Conservation (phyloP, 371 early-diverging fungal species). For the Mucor lusitanicus region DNA sequence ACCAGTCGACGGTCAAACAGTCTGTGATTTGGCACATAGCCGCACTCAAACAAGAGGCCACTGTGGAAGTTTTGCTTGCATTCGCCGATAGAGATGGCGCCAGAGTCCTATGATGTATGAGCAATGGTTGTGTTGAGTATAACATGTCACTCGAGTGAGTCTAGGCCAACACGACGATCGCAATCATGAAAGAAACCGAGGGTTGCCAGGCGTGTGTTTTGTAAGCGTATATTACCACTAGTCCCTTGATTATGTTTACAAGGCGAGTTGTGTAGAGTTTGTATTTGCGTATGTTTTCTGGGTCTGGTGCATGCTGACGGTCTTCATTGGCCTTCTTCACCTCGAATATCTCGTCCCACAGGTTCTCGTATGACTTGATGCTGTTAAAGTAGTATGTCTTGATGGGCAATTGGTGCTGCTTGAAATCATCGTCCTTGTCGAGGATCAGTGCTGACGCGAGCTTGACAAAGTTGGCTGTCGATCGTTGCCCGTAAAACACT, state of each 20-base stretch:
- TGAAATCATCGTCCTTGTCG: slow-evolving; percentile 29
- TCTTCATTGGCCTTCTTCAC: neutral
- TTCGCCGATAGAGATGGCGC: slow-evolving; percentile 23
- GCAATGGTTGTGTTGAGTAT: neutral
- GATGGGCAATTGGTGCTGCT: slow-evolving; percentile 16
- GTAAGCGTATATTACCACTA: slow-evolving; percentile 25
- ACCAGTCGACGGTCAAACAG: slow-evolving; percentile 59
- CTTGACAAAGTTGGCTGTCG: slow-evolving; percentile 29
- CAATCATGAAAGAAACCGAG: neutral
- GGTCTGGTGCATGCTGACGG: neutral
- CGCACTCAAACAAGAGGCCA: slow-evolving; percentile 54
- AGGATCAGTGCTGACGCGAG: slow-evolving; percentile 28
- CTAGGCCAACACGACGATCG: neutral
- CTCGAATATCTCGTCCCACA: slow-evolving; percentile 38
- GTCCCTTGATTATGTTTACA: slow-evolving; percentile 33
- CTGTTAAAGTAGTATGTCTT: slow-evolving; percentile 33
- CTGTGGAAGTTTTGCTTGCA: slow-evolving; percentile 39
- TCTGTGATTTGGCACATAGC: slow-evolving; percentile 47
- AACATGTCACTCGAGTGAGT: neutral
- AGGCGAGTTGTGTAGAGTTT: slow-evolving; percentile 1
- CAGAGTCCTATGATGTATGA: slow-evolving; percentile 13
- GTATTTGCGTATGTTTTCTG: slow-evolving; percentile 16
- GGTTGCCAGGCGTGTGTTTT: neutral
- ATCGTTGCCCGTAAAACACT: slow-evolving; percentile 20
- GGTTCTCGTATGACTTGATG: slow-evolving; percentile 31